Base-by-base conservation (phyloP, 805 yeast genomes). In the Candida krabiensis region DNA sequence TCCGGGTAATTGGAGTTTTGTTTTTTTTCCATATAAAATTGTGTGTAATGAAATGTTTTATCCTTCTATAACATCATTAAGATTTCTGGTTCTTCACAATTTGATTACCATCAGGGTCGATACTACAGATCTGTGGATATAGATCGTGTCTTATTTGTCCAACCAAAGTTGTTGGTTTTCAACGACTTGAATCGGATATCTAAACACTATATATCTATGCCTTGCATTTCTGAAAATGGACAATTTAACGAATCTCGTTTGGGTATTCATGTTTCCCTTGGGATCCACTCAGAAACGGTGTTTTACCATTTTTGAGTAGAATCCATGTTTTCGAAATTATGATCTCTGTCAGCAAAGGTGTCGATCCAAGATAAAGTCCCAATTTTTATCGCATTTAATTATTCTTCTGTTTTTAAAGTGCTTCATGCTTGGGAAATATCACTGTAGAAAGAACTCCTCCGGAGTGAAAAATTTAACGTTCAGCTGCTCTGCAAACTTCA, bases 381-480 rank as follows among this genome's bases (percentile, higher is more conserved):
- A 50, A 54, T 50, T 53, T n/a, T n/a, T 54, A 53, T 55, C 60
- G 60, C 59, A 44, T 46, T 40, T 44, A 43, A 42, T 36, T 46
- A 36, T 13, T 34, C 15, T 33, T 42, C 33, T 26, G 43, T 49
- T 35, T 32, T 40, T 39, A 31, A 23, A 37, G 35, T 49, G 59
- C 61, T 56, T 56, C 61, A 55, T 54, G 60, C 60, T 56, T 52
- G 56, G 60, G 60, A 33, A 37, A 49, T 45, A 51, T 48, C 24
- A 28, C 14, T 33, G 23, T 25, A 33, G 11, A 46, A 56, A 56
- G 24, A 36, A 60, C 30, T 54, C 55, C 38, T 91, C 97, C 0
- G 98, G 98, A 0, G 78, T 64, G 35, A 64, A 63, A 53, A 87
- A 91, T 15, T 49, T 44, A 2, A 88, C 30, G 0, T 76, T 77